These are phyloP conservation scores for Trichoderma simmonsii DNA, from an alignment of 2,329 filamentous ascomycete genomes.

Conservation along the genomic window DNA sequence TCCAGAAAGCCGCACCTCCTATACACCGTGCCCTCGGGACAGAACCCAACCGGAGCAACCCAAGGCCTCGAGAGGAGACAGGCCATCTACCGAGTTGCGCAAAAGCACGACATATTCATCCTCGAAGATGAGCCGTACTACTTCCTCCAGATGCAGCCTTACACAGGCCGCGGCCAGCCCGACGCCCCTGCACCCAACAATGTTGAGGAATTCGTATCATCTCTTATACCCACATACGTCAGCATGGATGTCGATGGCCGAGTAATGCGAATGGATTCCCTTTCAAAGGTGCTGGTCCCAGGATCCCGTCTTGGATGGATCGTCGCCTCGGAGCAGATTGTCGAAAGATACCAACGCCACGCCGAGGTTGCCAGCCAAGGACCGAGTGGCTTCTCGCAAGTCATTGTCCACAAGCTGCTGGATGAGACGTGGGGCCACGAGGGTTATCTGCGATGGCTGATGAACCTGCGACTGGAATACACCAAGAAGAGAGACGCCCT, in stretches of 20 bases:
- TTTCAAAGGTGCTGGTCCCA: slow-evolving; percentile 86
- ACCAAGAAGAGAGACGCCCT: slow-evolving; percentile 74
- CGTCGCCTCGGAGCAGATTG: slow-evolving; percentile 78
- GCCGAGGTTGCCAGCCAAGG: slow-evolving; percentile 83
- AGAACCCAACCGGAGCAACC: slow-evolving; percentile 88
- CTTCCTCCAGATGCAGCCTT: slow-evolving; percentile 84
- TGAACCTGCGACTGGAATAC: slow-evolving; percentile 77
- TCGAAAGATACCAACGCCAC: slow-evolving; percentile 78
- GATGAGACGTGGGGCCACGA: slow-evolving; percentile 93
- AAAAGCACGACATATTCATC: slow-evolving; percentile 82
- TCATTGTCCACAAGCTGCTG: slow-evolving; percentile 81
- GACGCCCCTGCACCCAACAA: slow-evolving; percentile 54
- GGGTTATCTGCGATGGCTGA: slow-evolving; percentile 86
- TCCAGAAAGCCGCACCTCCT: slow-evolving; percentile 52
- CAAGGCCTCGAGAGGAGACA: slow-evolving; percentile 64
- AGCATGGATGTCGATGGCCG: slow-evolving; percentile 83
- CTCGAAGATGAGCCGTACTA: slow-evolving; percentile 95
- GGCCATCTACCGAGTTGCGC: slow-evolving; percentile 72
- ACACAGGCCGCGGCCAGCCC: slow-evolving; percentile 53
- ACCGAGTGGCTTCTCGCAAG: slow-evolving; percentile 78
- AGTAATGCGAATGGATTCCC: slow-evolving; percentile 86
- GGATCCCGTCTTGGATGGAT: slow-evolving; percentile 85
- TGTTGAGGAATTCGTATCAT: slow-evolving; percentile 69
- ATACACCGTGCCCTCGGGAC: slow-evolving; percentile 69
- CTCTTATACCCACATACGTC: slow-evolving; percentile 62